A percentile compares a stretch with the other conserved stretches of the same genome.
Evolutionary conservation across 83 land plant genomes (phyloP).

Genomic region (Picea mariana): DNA sequence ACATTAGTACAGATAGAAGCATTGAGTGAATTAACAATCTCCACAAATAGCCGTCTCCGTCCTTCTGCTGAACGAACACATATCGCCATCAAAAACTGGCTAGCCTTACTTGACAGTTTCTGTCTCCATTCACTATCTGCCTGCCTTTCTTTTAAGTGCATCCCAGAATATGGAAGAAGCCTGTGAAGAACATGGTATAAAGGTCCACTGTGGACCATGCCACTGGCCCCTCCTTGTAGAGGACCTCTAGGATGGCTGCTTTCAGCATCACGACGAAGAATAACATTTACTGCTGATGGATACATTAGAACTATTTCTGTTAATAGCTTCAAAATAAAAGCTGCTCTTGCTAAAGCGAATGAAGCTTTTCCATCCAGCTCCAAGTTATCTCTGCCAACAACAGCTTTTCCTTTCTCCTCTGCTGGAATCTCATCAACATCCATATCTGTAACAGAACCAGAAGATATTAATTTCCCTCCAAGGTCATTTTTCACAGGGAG

Average conservation of each 20-base stretch:
- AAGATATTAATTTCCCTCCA: conserved; percentile 15
- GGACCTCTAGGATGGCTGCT: conserved; percentile 53
- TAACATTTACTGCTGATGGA: conserved; percentile 76
- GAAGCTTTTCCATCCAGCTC: conserved; percentile 43
- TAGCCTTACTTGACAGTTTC: conserved; percentile 77
- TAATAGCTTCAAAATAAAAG: conserved; percentile 82
- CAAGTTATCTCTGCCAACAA: conserved; percentile 42
- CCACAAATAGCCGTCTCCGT: conserved; percentile 75
- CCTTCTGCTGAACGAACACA: conserved; percentile 96
- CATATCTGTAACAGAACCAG: conserved; percentile 59
- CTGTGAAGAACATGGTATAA: conserved; percentile 85
- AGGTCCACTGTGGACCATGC: conserved; percentile 64
- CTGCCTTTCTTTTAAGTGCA: conserved; percentile 56
- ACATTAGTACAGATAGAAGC: conserved; percentile 44
- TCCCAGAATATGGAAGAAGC: conserved; percentile 67
- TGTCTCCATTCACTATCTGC: conserved; percentile 85
- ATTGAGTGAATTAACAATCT: conserved; percentile 62
- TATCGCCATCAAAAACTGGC: conserved; percentile 89
- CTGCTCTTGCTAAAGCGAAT: conserved; percentile 81
- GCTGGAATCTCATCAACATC: conserved; percentile 72
- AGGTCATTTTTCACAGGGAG: conserved; percentile 55
- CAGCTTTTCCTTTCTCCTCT: conserved; percentile 90
- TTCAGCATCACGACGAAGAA: conserved; percentile 90
- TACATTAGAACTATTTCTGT: conserved; percentile 89
- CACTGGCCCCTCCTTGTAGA: conserved; percentile 38